A percentile compares a stretch with the other conserved stretches of the same genome.
Conservation (phyloP, 208 protist genomes). For the Trypanosoma rangeli region DNA sequence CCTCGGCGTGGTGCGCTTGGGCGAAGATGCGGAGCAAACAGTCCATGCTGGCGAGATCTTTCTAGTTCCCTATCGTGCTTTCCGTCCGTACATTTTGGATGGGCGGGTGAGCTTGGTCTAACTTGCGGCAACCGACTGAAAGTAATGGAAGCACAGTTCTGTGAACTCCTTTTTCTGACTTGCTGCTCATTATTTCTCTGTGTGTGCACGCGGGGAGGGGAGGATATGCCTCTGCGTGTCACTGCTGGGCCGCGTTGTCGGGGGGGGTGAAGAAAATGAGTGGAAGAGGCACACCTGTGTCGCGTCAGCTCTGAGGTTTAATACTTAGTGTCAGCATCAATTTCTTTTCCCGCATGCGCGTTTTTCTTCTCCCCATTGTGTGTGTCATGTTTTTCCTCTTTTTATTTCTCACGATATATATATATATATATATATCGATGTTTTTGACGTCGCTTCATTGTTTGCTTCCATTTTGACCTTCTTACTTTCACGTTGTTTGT, state of each 20-base stretch:
- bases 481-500: not conserved
- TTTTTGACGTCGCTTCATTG: not conserved
- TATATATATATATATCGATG: not conserved
- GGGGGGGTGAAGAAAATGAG: not conserved
- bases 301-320: not conserved
- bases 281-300: not conserved
- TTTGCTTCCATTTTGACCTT: not conserved
- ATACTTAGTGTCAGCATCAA: not conserved
- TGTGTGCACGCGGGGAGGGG: not conserved
- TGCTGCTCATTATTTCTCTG: not conserved
- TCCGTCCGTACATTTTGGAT: constrained; percentile 67
- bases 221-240: not conserved
- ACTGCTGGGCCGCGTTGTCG: not conserved
- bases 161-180: not conserved
- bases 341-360: not conserved
- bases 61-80: constrained; percentile 73
- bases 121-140: not conserved
- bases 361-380: not conserved
- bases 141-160: not conserved
- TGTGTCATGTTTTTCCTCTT: not conserved
- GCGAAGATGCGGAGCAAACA: constrained; percentile 66
- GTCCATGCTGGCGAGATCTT: constrained; percentile 82
- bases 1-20: constrained; percentile 69
- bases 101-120: constrained; percentile 73
- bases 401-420: not conserved